Evolutionary conservation across 73 alveolate genomes (phyloP).

Genomic region (Paramecium pentaurelia): DNA sequence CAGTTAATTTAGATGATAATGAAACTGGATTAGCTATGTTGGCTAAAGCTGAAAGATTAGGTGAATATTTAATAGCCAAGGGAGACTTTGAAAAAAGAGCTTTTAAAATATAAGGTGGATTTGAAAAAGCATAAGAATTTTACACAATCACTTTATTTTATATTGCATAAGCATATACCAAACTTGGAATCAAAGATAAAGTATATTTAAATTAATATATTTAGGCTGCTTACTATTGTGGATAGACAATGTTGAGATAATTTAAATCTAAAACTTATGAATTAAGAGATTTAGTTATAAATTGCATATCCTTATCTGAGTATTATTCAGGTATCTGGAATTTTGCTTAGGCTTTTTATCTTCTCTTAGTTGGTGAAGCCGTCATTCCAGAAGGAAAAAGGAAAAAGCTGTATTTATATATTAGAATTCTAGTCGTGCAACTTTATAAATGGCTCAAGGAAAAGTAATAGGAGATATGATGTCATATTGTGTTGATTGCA

Average conservation of each 20-base stretch:
- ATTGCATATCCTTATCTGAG: conserved; percentile 93
- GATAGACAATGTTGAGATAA: conserved; percentile 92
- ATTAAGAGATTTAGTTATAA: conserved; percentile 89
- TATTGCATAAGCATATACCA: conserved; percentile 96
- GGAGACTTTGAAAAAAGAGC: conserved; percentile 21
- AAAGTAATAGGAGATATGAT: conserved; percentile 35
- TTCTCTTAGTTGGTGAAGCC: conserved; percentile 86
- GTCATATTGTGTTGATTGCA: conserved; percentile 36
- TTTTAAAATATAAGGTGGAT: conserved; percentile 92
- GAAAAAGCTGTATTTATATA: conserved; percentile 47
- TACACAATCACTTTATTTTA: conserved; percentile 95
- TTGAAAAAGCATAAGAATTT: conserved; percentile 81
- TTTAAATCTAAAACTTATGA: conserved; percentile 88
- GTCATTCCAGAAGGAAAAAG: conserved; percentile 83
- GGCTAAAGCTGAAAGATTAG: conserved; percentile 83
- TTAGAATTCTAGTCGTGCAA: conserved; percentile 68
- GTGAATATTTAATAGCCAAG: conserved; percentile 48
- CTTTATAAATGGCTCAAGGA: conserved; percentile 89
- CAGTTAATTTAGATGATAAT: conserved; percentile 88
- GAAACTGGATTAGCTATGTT: conserved; percentile 90
- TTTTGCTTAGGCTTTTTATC: conserved; percentile 92
- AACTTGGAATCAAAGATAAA: conserved; percentile 87
- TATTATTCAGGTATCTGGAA: conserved; percentile 87
- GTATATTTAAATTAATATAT: not conserved
- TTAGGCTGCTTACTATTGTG: conserved; percentile 89